Evolutionary conservation across 768 basidiomycete species (phyloP), one percentile per base, ranked within the genome.

Genomic region (Leucocoprinus sp.): DNA sequence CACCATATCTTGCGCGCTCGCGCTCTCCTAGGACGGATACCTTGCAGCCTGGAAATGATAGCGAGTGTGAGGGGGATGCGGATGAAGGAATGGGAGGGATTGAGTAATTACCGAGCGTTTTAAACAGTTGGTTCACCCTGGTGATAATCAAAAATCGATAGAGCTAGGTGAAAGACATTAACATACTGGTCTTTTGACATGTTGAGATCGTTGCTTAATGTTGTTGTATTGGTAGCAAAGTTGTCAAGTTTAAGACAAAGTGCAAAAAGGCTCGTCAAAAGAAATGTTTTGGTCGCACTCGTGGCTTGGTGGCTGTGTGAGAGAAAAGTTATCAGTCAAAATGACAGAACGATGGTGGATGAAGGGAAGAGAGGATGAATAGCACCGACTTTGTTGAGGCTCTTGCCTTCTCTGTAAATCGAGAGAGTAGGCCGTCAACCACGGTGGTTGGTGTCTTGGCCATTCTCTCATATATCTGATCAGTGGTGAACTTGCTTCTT

Each of bases 221-320:
- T 56, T 1, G 71, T 66, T 0, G 81, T 71, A 51, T 96, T 82
- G 0, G 82, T 75, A 0, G 80, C 78, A 55, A 78, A 95, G 43
- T 80, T 76, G 52, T 96, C 92, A 5, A 92, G 59, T 39, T 75
- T 78, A 22, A 96, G 74, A 55, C 83, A 88, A 0, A 95, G 66
- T 1, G 85, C 82, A 50, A 95, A 84, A 57, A 93, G 73, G 55
- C 90, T 77, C 1, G 86, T 78, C 46, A 92, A 63, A 2, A 95
- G 68, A 54, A 74, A 78, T 2, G 82, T 82, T 57, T 85, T 76
- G 26, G 74, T 84, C 44, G 78, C 71, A 5, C 82, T 71, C 2
- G 93, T 96, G 17, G 73, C 59, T 45, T 71, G 69, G 60, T 79
- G 62, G 38, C 71, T 76, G 39, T 5, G 40, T 39, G n/a, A 42